Conservation (phyloP, 208 protist species). For the Crithidia thermophila region DNA sequence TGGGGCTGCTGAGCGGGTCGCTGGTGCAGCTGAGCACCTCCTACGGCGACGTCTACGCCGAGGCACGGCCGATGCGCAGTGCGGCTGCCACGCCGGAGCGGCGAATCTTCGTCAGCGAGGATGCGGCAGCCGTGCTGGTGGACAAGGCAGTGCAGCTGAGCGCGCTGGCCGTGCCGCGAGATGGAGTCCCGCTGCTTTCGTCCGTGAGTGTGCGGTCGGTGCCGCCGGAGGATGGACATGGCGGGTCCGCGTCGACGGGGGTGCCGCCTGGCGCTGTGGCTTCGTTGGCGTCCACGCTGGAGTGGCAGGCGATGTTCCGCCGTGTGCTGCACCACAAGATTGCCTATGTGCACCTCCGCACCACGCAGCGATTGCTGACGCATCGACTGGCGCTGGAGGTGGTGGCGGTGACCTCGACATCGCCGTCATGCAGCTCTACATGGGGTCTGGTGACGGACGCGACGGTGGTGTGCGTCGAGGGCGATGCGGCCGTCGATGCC, state of each 20-base stretch:
- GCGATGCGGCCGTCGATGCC: too few relatives aligned
- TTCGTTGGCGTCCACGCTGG: slow-evolving; percentile 10
- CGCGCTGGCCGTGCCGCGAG: neutral
- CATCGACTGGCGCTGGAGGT: slow-evolving; percentile 40
- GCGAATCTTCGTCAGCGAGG: slow-evolving; percentile 26
- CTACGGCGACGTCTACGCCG: slow-evolving; percentile 22
- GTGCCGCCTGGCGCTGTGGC: neutral
- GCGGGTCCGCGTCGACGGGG: neutral
- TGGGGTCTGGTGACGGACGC: slow-evolving; percentile 38
- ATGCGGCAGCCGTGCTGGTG: slow-evolving; percentile 29
- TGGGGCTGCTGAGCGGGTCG: slow-evolving; percentile 19
- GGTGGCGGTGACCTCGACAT: slow-evolving; percentile 6
- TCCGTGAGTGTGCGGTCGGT: slow-evolving; percentile 17
- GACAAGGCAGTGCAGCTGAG: slow-evolving; percentile 18
- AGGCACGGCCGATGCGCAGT: slow-evolving; percentile 21
- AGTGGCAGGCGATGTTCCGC: slow-evolving; percentile 48
- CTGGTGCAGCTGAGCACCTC: slow-evolving; percentile 17
- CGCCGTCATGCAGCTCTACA: neutral
- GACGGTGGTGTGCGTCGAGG: slow-evolving; percentile 23
- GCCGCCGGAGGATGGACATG: neutral
- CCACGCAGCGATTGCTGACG: slow-evolving; percentile 34
- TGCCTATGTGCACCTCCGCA: slow-evolving; percentile 35
- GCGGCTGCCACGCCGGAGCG: neutral
- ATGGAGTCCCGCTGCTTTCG: slow-evolving; percentile 16
- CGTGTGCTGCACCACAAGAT: slow-evolving; percentile 36